Conservation (phyloP, 108 stramenopile genomes). For the Skeletonema marinoi region DNA sequence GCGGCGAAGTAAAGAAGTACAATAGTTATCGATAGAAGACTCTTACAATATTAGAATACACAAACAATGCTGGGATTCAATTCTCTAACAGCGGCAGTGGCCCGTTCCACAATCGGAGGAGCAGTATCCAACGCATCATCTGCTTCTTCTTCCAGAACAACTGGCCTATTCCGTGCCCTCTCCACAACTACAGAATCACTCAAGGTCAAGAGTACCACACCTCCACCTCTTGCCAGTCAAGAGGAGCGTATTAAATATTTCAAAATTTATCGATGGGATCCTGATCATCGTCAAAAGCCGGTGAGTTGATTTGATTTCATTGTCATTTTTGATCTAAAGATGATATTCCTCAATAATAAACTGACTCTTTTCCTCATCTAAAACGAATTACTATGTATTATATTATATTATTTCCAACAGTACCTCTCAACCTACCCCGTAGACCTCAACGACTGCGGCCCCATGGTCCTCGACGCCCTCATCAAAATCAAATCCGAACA, state of each 20-base stretch:
- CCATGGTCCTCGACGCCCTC: conserved; percentile 97
- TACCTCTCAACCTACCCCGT: conserved; percentile 90
- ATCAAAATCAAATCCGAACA: conserved; percentile 98
- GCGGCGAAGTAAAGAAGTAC: no score
- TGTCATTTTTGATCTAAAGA: background rate
- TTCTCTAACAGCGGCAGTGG: background rate
- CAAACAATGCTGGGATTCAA: no score
- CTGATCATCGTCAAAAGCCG: conserved; percentile 91
- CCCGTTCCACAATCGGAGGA: background rate
- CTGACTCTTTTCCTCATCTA: background rate
- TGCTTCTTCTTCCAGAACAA: background rate
- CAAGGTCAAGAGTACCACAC: conserved; percentile 41
- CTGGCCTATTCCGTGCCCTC: background rate
- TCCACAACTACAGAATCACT: conserved; percentile 48
- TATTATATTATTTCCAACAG: conserved; percentile 25
- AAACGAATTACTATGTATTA: no score
- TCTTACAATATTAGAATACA: no score
- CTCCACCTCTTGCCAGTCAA: conserved; percentile 22
- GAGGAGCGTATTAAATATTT: conserved; percentile 90
- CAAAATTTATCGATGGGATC: conserved; percentile 98
- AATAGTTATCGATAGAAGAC: no score
- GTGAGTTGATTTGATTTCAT: conserved; percentile 24
- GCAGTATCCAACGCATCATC: background rate
- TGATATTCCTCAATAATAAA: background rate
- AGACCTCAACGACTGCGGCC: conserved; percentile 94